These are phyloP conservation scores for Neurospora crassa DNA, from an alignment of 2,329 filamentous ascomycete species.

Conservation along the genomic window DNA sequence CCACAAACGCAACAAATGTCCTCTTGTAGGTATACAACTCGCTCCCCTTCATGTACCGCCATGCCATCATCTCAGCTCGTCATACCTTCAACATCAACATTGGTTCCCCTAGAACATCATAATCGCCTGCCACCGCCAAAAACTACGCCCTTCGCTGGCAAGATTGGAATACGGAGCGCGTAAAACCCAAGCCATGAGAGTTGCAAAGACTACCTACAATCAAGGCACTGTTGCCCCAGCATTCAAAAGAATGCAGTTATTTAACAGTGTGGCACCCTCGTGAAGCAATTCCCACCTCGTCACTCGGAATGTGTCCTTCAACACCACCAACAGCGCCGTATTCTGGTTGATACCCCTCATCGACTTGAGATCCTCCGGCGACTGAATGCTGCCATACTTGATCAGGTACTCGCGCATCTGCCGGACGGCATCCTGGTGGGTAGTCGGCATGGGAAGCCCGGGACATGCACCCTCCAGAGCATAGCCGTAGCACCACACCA, in stretches of 20 bases:
- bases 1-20: neutral
- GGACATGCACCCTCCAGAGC: conserved; percentile 74
- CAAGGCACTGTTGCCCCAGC: conserved; percentile 9
- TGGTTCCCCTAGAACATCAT: neutral
- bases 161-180: neutral
- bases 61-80: neutral
- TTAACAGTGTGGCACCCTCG: conserved; percentile 72
- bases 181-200: neutral
- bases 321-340: conserved; percentile 68
- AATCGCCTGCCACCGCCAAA: neutral
- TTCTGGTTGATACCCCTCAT: conserved; percentile 74
- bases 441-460: conserved; percentile 40
- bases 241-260: conserved; percentile 64
- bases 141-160: neutral
- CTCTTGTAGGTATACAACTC: neutral
- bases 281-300: conserved; percentile 88
- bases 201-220: neutral
- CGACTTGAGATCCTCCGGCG: conserved; percentile 67
- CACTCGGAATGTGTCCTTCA: conserved; percentile 71
- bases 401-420: conserved; percentile 75
- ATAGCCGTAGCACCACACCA: conserved; percentile 93
- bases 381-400: conserved; percentile 59
- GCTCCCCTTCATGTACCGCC: neutral
- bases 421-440: conserved; percentile 54
- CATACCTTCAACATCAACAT: neutral